Evolutionary conservation across 2,329 filamentous ascomycete genomes (phyloP).

Genomic region (Pestalotiopsis sp.): DNA sequence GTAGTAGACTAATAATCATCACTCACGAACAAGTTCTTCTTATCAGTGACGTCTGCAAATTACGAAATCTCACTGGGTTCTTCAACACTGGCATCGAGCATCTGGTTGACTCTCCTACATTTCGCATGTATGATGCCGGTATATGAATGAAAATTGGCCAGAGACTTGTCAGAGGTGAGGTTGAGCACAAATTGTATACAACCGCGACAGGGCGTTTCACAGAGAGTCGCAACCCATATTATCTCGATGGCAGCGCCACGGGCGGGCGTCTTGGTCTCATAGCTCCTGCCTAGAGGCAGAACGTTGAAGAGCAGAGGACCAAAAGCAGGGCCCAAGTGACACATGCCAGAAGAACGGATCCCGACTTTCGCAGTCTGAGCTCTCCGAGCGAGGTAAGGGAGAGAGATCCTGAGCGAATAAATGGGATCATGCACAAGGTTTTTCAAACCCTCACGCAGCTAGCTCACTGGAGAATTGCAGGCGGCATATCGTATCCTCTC

Average conservation of each 20-base stretch:
- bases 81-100: neutral
- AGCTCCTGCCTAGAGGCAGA: no score
- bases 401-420: neutral
- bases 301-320: neutral
- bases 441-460: neutral
- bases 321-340: neutral
- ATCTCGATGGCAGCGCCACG: no score
- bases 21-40: neutral
- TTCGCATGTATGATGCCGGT: no score
- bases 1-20: neutral
- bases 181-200: no score
- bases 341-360: neutral
- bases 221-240: no score
- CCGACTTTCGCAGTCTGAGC: neutral
- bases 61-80: neutral
- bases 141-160: no score
- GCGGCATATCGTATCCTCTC: neutral
- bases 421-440: neutral
- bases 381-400: neutral
- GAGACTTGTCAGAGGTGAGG: no score
- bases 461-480: neutral
- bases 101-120: no score
- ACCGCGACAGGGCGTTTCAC: no score
- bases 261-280: no score
- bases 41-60: neutral